phyloP scores from a whole-genome alignment of 352 stramenopile species.

The Pythium coloratum region DNA sequence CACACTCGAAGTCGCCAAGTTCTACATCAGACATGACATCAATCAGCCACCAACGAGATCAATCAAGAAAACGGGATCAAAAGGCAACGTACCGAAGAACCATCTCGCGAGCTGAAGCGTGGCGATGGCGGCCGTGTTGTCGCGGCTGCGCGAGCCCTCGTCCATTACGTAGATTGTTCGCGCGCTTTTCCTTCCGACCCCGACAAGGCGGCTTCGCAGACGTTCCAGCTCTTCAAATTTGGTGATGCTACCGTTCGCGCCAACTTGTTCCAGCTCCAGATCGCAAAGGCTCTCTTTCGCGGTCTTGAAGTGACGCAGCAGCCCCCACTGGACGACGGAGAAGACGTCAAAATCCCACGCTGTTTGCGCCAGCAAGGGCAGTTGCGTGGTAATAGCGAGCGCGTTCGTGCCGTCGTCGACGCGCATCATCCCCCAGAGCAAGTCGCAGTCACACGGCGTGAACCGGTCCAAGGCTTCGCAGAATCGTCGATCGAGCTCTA shows the following conservation, averaged over 20 bases:
- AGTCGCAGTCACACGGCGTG: conserved; percentile 71
- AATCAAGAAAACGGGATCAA: not conserved
- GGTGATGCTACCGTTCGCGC: not conserved
- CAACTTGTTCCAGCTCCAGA: not conserved
- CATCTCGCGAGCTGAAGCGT: conserved; percentile 63
- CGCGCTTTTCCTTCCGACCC: conserved; percentile 41
- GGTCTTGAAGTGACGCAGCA: conserved; percentile 37
- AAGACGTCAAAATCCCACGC: conserved; percentile 83
- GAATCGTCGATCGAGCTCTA: conserved; percentile 19
- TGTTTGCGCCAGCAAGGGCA: conserved; percentile 59
- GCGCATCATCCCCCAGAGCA: conserved; percentile 74
- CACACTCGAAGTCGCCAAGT: conserved; percentile 33
- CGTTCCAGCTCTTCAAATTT: not conserved
- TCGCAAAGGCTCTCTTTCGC: not conserved
- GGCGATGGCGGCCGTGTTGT: conserved; percentile 5
- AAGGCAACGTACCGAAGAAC: conserved; percentile 57
- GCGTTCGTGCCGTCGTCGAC: conserved; percentile 46
- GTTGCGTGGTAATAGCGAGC: conserved; percentile 47
- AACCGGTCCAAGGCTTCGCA: conserved; percentile 45
- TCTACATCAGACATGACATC: conserved; percentile 23
- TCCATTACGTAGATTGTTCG: conserved; percentile 62
- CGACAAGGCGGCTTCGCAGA: conserved; percentile 26
- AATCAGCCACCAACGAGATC: conserved; percentile 2
- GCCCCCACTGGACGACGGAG: conserved; percentile 53
- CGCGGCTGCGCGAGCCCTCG: conserved; percentile 20